Evolutionary conservation across 352 stramenopile species (phyloP).

Genomic region (Globisporangium radiosum): DNA sequence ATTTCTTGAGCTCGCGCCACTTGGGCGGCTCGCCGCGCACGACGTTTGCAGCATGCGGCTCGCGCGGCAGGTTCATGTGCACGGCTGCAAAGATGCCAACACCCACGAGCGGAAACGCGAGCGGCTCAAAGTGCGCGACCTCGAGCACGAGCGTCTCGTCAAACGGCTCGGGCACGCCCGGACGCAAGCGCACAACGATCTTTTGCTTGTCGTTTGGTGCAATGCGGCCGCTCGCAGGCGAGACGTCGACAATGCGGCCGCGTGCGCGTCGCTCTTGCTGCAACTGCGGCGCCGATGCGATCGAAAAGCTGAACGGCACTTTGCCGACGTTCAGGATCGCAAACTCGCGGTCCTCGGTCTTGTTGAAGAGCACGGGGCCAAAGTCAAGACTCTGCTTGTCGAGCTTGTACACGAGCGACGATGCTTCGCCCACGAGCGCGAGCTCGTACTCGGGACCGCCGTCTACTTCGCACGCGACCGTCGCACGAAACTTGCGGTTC

Average conservation of each 20-base stretch:
- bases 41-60: slow-evolving; percentile 47
- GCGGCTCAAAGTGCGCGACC: slow-evolving; percentile 92
- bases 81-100: slow-evolving; percentile 88
- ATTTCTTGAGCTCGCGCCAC: slow-evolving; percentile 71
- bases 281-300: slow-evolving; percentile 30
- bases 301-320: slow-evolving; percentile 86
- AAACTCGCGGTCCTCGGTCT: slow-evolving; percentile 89
- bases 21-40: slow-evolving; percentile 53
- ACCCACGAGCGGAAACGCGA: slow-evolving; percentile 87
- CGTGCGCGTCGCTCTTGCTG: slow-evolving; percentile 8
- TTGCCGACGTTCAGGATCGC: slow-evolving; percentile 90
- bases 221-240: slow-evolving; percentile 80
- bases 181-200: slow-evolving; percentile 81
- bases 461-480: slow-evolving; percentile 89
- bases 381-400: slow-evolving; percentile 92
- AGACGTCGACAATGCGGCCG: slow-evolving; percentile 60
- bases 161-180: slow-evolving; percentile 84
- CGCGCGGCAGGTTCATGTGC: slow-evolving; percentile 84
- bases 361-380: slow-evolving; percentile 91
- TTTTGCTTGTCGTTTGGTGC: slow-evolving; percentile 86
- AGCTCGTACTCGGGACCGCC: slow-evolving; percentile 93
- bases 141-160: slow-evolving; percentile 88
- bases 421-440: slow-evolving; percentile 84
- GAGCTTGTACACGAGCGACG: slow-evolving; percentile 87
- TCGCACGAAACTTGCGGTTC: slow-evolving; percentile 88